phyloP scores from a whole-genome alignment of 495 filamentous ascomycete genomes.

The Neurospora hispaniola region DNA sequence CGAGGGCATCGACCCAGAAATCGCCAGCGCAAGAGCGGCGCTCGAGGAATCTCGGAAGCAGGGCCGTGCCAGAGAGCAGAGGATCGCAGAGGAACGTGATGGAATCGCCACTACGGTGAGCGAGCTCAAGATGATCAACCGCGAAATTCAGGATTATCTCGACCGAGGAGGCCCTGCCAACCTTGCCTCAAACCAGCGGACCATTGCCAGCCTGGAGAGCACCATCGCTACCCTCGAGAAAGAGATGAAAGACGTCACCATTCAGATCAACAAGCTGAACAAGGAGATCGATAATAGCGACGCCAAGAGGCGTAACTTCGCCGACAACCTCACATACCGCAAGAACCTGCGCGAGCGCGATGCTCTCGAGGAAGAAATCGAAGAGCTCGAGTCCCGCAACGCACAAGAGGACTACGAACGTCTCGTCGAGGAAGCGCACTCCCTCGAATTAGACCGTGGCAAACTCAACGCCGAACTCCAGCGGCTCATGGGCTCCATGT shows the following conservation, averaged over 20 bases:
- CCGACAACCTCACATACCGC: constrained; percentile 78
- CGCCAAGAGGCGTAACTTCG: constrained; percentile 68
- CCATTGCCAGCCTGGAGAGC: constrained; percentile 55
- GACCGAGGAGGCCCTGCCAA: constrained; percentile 62
- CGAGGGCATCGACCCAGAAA: constrained; percentile 56
- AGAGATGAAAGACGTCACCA: constrained; percentile 55
- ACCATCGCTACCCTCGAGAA: constrained; percentile 54
- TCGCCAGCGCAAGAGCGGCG: constrained; percentile 60
- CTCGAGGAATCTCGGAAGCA: constrained; percentile 65
- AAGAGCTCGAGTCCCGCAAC: constrained; percentile 66
- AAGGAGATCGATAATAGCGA: constrained; percentile 67
- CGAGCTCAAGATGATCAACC: constrained; percentile 62
- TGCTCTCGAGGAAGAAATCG: constrained; percentile 56
- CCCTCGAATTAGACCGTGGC: constrained; percentile 50
- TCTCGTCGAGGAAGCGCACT: constrained; percentile 55
- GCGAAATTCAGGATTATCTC: constrained; percentile 72
- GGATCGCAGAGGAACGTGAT: constrained; percentile 59
- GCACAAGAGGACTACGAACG: constrained; percentile 70
- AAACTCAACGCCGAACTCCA: constrained; percentile 40
- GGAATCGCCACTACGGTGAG: constrained; percentile 60
- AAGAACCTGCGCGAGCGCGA: constrained; percentile 58
- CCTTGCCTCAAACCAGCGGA: constrained; percentile 55
- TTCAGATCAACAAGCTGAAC: constrained; percentile 65
- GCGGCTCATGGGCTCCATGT: constrained; percentile 58
- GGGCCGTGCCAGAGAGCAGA: constrained; percentile 61